phyloP scores from a whole-genome alignment of 169 alveolate species.

The Amoebophrya sp. region DNA sequence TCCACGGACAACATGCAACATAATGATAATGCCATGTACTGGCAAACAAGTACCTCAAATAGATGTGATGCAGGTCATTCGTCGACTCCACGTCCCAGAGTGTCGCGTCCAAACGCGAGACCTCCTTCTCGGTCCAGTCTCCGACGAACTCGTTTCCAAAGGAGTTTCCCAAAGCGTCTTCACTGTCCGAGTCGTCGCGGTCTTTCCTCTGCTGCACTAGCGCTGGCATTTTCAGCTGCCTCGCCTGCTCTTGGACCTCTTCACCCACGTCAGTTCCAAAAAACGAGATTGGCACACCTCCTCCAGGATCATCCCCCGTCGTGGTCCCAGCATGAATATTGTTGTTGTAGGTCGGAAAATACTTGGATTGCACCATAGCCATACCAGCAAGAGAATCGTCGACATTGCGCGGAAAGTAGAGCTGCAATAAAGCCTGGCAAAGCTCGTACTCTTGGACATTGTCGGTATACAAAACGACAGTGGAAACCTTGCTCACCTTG shows the following conservation, averaged over 20 bases:
- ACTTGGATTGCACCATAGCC: background rate
- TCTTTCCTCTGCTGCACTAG: background rate
- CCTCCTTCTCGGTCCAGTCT: slow-evolving; percentile 17
- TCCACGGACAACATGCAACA: no score
- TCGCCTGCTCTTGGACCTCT: background rate
- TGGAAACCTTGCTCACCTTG: background rate
- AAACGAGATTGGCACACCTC: background rate
- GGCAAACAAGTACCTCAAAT: background rate
- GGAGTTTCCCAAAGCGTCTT: no score
- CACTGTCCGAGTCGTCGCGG: background rate
- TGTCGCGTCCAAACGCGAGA: background rate
- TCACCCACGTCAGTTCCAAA: background rate
- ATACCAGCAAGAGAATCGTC: background rate
- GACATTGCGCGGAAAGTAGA: background rate
- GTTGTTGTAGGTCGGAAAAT: background rate
- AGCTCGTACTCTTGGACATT: background rate
- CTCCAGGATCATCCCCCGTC: no score
- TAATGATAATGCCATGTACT: background rate
- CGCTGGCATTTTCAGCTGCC: background rate
- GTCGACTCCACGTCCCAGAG: slow-evolving; percentile 5
- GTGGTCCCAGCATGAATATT: no score
- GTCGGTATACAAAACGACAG: background rate
- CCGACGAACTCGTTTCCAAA: background rate
- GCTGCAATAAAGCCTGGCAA: background rate
- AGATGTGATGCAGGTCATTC: background rate